Base-by-base conservation (phyloP, 1,139 yeast species). In the Kluyveromyces sp. region DNA sequence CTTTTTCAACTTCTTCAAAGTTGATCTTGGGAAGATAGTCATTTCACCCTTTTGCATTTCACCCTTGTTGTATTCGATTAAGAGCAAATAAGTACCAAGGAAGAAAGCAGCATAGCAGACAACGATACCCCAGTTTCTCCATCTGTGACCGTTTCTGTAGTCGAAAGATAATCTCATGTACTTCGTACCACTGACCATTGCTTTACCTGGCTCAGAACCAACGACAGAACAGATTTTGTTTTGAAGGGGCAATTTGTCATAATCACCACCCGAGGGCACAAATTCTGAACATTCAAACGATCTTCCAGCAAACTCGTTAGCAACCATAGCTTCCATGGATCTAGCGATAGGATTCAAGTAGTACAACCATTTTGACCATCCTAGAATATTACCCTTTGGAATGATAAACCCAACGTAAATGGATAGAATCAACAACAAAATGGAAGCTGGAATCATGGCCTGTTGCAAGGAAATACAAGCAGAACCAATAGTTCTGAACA, bases 11-110 rank as follows among this genome's bases (percentile, higher is more conserved):
- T 62, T 60, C 50, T 60, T 59, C 47, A 67, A 53, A 43, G 65
- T 64, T 4, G 78, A 72, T 44, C 67, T 61, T 47, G 77, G 78
- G 70, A 77, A 83, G 39, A 83, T 73, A 41, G 81, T 71, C 41
- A 82, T 72, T 65, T 84, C 92, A 64, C 92, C 92, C 69, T 79
- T 81, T 58, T 83, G 83, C 67, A 78, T 73, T 29, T 82, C 75
- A 58, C 84, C 84, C 54, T 79, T 78, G 58, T 79, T 78, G 48
- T 66, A 61, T 64, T 80, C 85, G 45, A 77, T 77, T 51, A 77
- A 71, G 8, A 67, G 34, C 54, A 83, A 61, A 56, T 83, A 82
- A 15, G 78, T 70, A 40, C 57, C 56, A 46, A 82, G 67, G 65
- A 83, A 81, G 63, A 81, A 73, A 29, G 79, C 43, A 32, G 69